Evolutionary conservation across 805 yeast species (phyloP).

Genomic region (Saccharomycopsis sp.): DNA sequence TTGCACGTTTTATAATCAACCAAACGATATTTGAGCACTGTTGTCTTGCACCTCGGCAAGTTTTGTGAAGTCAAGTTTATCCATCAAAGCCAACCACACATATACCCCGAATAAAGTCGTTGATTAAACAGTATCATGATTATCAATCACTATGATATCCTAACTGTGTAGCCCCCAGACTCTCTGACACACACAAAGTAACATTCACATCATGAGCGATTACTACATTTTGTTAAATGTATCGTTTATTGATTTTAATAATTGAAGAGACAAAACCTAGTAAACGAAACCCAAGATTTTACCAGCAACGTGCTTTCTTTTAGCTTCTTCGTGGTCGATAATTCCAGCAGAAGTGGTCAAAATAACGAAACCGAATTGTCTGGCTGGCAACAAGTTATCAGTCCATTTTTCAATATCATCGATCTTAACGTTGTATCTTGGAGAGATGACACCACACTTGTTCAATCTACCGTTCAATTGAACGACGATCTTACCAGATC

Average conservation of each 20-base stretch:
- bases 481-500: slow-evolving; percentile 95
- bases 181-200: too few relatives aligned
- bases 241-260: neutral
- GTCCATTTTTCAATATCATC: slow-evolving; percentile 98
- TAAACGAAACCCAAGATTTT: slow-evolving; percentile 97
- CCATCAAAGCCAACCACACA: too few relatives aligned
- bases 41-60: too few relatives aligned
- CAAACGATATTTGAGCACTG: too few relatives aligned
- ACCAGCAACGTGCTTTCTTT: slow-evolving; percentile 99
- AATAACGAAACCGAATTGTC: slow-evolving; percentile 98
- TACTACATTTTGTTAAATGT: neutral
- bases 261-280: slow-evolving; percentile 36
- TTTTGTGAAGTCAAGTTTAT: too few relatives aligned
- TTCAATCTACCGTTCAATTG: slow-evolving; percentile 96
- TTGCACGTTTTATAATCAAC: too few relatives aligned
- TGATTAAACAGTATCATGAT: too few relatives aligned
- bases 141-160: too few relatives aligned
- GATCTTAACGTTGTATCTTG: slow-evolving; percentile 96
- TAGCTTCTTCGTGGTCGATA: slow-evolving; percentile 99
- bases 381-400: slow-evolving; percentile 95
- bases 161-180: too few relatives aligned
- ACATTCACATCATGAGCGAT: too few relatives aligned
- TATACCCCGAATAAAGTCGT: too few relatives aligned
- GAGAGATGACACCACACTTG: slow-evolving; percentile 98
- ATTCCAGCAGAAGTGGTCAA: slow-evolving; percentile 99